Evolutionary conservation across 1,139 yeast genomes (phyloP), one percentile per base, ranked within the genome.

Genomic region (Debaryomycetaceae sp.): DNA sequence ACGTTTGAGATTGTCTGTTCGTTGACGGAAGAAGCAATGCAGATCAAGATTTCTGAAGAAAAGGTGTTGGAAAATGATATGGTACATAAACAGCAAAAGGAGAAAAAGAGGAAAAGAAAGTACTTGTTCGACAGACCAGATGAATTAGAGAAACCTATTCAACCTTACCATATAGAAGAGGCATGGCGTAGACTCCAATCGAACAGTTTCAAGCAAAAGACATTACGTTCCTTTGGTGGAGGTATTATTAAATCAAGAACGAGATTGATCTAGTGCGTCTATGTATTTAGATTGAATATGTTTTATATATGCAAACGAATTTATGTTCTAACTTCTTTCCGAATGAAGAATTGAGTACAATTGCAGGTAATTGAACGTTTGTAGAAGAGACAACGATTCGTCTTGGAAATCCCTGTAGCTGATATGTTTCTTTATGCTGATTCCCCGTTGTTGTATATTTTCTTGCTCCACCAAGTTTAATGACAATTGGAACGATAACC

Each of bases 1-100:
- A 94, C 98, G 0, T 92, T 94, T 67, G 99, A 92, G 61, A 89
- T 92, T 58, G 98, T 92, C 3, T 94, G 98, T 54, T 83, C 94
- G 8, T 65, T 92, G 42, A 92, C 98, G 0, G 98, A 92, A 61
- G 88, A 85, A 52, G 98, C 98, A 0, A 73, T 92, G 62, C 78
- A 77, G 45, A 84, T 92, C 34, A 89, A 91, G 52, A 79, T 75
- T 40, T 72, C 79, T 15, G 94, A 86, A 58, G 87, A 82, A 43
- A 60, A 58, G 39, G 53, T 68, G 30, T 55, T 64, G 16, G 73
- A 70, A 43, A 61, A 62, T 40, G 59, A 58, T 48, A 47, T 50
- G 38, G 40, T 45, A 17, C 54, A 49, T 31, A 58, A 61, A 41
- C 46, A 50, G 36, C 57, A 50, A 30, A 46, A 46, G 32, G 59